Conservation (phyloP, 805 yeast genomes). For the Candida quercuum region DNA sequence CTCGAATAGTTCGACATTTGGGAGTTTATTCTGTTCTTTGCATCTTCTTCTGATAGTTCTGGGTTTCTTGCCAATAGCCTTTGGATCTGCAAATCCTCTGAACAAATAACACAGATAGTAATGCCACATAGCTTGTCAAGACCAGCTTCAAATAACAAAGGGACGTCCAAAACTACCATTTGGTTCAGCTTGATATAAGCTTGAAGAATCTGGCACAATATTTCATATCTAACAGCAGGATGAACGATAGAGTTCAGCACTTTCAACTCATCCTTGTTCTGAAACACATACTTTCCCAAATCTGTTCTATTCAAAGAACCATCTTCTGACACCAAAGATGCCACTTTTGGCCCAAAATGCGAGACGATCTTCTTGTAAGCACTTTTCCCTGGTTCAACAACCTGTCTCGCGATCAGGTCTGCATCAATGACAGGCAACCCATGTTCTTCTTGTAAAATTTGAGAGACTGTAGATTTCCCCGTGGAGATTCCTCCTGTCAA, state of each 20-base stretch:
- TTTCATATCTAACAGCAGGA: constrained; percentile 70
- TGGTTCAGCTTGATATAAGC: constrained; percentile 55
- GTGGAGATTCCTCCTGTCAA: constrained; percentile 97
- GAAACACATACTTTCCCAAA: constrained; percentile 76
- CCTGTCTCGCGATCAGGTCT: constrained; percentile 79
- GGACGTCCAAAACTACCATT: constrained; percentile 81
- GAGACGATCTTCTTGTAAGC: constrained; percentile 64
- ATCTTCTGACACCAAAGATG: constrained; percentile 35
- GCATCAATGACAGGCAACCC: constrained; percentile 74
- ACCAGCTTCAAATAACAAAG: constrained; percentile 78
- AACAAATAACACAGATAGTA: constrained; percentile 64
- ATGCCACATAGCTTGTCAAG: constrained; percentile 68
- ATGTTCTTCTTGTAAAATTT: constrained; percentile 44
- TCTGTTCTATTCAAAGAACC: constrained; percentile 58
- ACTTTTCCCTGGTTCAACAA: constrained; percentile 72
- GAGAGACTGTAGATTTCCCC: constrained; percentile 92
- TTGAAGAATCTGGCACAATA: constrained; percentile 46
- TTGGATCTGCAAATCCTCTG: constrained; percentile 48
- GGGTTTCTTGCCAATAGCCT: constrained; percentile 67
- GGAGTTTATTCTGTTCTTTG: constrained; percentile 61
- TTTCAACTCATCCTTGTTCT: constrained; percentile 50
- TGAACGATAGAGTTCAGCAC: constrained; percentile 75
- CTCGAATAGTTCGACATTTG: constrained; percentile 69
- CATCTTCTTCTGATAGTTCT: constrained; percentile 59
- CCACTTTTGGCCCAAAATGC: constrained; percentile 51